Evolutionary conservation across 768 basidiomycete species (phyloP), one percentile per base, ranked within the genome.

Genomic region (Kondoa subrosea): DNA sequence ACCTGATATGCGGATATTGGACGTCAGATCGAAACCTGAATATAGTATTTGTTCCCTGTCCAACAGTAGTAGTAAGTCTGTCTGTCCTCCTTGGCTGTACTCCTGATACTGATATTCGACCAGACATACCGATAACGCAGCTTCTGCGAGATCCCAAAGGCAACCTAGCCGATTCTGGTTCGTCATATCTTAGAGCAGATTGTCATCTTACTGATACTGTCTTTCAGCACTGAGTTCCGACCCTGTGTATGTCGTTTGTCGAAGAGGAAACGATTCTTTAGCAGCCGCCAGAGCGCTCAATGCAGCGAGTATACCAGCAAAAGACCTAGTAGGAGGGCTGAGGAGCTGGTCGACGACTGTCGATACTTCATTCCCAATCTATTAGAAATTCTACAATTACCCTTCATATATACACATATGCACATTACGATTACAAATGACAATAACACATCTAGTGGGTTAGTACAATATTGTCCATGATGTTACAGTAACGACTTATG

Each of bases 211-310:
- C n/a, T n/a, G n/a, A n/a, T n/a, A n/a, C n/a, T n/a, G n/a, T n/a
- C n/a, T n/a, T n/a, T n/a, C n/a, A n/a, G n/a, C n/a, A n/a, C n/a
- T n/a, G n/a, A n/a, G n/a, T n/a, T n/a, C n/a, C n/a, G n/a, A n/a
- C n/a, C n/a, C n/a, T 1, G 79, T 79, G 3, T 84, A 84, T 69
- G 78, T 95, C 21, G 77, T 95, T 30, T 97, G 92, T 77, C 82
- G 89, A 32, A 80, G 90, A 26, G 92, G 93, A 2, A 97, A 96
- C 74, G 93, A 96, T 76, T 93, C 90, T 0, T 88, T 90, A 76
- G 82, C 89, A 25, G 93, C 91, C 32, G 91, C 85, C 0, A 80
- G 84, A 34, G 84, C 85, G 3, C 73, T 89, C 25, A 65, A 70
- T 34, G 26, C 33, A 26, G 56, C 62, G 34, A 64, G 67, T 76